These are phyloP conservation scores for Candida glucosophila DNA, from an alignment of 1,139 yeast species.

Conservation along the genomic window DNA sequence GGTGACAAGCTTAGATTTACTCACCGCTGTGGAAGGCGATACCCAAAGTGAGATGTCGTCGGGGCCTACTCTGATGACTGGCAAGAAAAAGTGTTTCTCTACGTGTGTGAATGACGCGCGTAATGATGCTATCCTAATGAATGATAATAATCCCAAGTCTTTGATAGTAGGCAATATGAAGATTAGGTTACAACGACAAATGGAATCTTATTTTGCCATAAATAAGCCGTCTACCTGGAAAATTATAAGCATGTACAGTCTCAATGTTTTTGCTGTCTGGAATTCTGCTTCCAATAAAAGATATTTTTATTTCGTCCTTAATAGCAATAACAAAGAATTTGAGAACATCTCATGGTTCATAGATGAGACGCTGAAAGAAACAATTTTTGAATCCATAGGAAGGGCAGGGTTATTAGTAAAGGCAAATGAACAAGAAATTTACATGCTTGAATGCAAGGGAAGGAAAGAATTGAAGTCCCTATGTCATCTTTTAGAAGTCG, in stretches of 20 bases:
- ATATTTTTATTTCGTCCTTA: conserved; percentile 23
- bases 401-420: conserved; percentile 38
- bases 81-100: too few species aligned
- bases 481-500: neutral
- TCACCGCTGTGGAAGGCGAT: neutral
- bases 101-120: too few species aligned
- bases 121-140: conserved; percentile 6
- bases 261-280: conserved; percentile 20
- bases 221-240: conserved; percentile 36
- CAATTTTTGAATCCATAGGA: conserved; percentile 31
- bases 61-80: neutral
- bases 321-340: conserved; percentile 7
- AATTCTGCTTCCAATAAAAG: conserved; percentile 18
- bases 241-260: conserved; percentile 31
- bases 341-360: conserved; percentile 26
- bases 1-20: conserved; percentile 23
- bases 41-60: neutral
- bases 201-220: conserved; percentile 21
- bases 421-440: conserved; percentile 21
- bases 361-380: conserved; percentile 20
- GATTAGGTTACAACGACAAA: conserved; percentile 31
- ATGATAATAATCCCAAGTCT: conserved; percentile 14
- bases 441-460: conserved; percentile 41
- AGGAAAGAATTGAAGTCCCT: conserved; percentile 29
- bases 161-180: conserved; percentile 23